A percentile compares a stretch with the other conserved stretches of the same genome.
Conservation (phyloP, 1,139 yeast species). For the Protomyces inundatus region DNA sequence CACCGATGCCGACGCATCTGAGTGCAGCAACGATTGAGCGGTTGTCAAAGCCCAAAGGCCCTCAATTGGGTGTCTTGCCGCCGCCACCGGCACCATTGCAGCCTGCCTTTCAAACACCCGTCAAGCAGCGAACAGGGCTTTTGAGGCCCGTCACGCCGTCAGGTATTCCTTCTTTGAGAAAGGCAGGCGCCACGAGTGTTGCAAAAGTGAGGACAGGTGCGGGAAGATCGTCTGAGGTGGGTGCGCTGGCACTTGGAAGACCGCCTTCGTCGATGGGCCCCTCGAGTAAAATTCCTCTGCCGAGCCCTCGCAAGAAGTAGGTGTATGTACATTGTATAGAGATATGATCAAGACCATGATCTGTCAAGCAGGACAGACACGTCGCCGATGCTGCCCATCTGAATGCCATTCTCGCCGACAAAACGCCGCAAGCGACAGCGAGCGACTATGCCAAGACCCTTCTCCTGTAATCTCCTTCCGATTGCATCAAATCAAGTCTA, state of each 20-base stretch:
- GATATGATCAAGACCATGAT: too few relatives aligned
- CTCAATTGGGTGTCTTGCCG: background rate
- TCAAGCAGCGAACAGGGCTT: background rate
- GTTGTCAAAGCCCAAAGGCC: constrained; percentile 2
- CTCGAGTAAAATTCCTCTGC: constrained; percentile 16
- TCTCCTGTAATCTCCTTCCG: too few relatives aligned
- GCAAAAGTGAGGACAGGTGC: too few relatives aligned
- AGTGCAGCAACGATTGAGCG: constrained; percentile 6
- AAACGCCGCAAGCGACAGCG: too few relatives aligned
- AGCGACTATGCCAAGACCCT: too few relatives aligned
- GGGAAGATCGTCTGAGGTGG: too few relatives aligned
- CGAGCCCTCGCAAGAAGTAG: constrained; percentile 7
- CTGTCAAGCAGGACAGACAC: too few relatives aligned
- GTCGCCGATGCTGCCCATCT: too few relatives aligned
- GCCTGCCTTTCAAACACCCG: constrained; percentile 4
- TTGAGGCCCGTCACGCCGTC: constrained; percentile 2
- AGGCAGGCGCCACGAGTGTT: background rate
- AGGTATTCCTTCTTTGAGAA: background rate
- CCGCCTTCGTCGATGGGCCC: background rate
- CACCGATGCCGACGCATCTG: constrained; percentile 2
- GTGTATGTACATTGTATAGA: too few relatives aligned
- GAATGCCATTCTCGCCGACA: too few relatives aligned
- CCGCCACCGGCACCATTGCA: background rate
- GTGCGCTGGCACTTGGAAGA: background rate
- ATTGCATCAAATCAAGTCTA: too few relatives aligned